Evolutionary conservation across 2,329 filamentous ascomycete genomes (phyloP).

Genomic region (Geosmithia putterillii): DNA sequence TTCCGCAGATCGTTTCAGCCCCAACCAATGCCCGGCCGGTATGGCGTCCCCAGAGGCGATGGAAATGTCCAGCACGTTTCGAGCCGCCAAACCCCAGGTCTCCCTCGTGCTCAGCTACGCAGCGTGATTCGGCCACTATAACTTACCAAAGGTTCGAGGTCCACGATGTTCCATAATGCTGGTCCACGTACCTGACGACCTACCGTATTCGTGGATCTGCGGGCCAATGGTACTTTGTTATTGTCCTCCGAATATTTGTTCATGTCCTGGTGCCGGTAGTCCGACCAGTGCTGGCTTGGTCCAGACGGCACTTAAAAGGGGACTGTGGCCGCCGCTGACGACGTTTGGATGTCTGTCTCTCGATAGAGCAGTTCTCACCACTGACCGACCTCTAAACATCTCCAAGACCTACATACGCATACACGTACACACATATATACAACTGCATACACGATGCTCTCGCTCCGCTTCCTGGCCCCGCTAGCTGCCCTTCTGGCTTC

Average conservation of each 20-base stretch:
- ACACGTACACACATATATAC: too few species aligned
- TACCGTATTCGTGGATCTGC: neutral
- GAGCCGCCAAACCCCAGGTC: neutral
- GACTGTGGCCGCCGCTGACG: neutral
- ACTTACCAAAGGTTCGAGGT: neutral
- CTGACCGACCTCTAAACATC: neutral
- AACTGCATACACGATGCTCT: constrained; percentile 5
- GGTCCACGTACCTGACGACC: neutral
- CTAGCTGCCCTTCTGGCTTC: constrained; percentile 7
- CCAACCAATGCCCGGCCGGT: neutral
- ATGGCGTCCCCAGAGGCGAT: neutral
- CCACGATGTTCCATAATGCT: neutral
- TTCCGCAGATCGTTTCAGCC: neutral
- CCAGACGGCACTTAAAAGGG: neutral
- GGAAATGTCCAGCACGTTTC: neutral
- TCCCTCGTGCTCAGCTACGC: neutral
- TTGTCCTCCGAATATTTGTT: too few species aligned
- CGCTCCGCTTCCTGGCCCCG: constrained; percentile 5
- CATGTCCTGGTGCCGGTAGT: neutral
- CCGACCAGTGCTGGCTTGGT: neutral
- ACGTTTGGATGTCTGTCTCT: neutral
- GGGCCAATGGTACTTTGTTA: neutral
- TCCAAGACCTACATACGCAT: neutral
- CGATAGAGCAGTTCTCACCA: neutral
- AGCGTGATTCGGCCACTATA: neutral